Conservation (phyloP, 306 rosid genomes). For the Comarum palustre region DNA sequence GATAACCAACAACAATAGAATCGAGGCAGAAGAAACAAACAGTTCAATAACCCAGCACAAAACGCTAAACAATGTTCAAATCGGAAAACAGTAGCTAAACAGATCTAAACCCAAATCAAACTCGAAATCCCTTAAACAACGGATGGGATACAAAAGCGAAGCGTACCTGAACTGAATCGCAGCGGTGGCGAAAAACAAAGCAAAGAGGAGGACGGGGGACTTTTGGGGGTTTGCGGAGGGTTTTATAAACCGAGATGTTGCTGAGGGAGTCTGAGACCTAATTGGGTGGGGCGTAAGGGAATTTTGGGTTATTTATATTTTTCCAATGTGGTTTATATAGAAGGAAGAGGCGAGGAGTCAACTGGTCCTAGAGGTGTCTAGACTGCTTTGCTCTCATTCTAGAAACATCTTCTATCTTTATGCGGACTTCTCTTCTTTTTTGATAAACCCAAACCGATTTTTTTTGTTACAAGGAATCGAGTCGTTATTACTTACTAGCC, state of each 20-base stretch:
- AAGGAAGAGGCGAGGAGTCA: neutral
- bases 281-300: constrained; percentile 25
- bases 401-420: constrained; percentile 38
- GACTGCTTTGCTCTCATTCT: constrained; percentile 41
- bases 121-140: neutral
- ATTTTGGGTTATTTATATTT: constrained; percentile 23
- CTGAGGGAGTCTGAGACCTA: constrained; percentile 1
- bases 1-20: neutral
- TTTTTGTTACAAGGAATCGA: too few species aligned
- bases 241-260: constrained; percentile 19
- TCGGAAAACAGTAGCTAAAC: constrained; percentile 16
- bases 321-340: constrained; percentile 6
- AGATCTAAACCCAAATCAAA: constrained; percentile 41
- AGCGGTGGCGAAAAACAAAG: neutral
- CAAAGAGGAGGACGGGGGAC: constrained; percentile 1
- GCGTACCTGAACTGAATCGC: constrained; percentile 40
- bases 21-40: neutral
- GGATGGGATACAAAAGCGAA: constrained; percentile 20
- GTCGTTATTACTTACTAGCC: too few species aligned
- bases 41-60: neutral
- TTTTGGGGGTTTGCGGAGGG: constrained; percentile 40
- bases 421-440: too few species aligned
- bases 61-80: constrained; percentile 21
- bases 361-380: constrained; percentile 42
- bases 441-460: neutral